Conservation (phyloP, 345 rosid species). For the Viola odorata region DNA sequence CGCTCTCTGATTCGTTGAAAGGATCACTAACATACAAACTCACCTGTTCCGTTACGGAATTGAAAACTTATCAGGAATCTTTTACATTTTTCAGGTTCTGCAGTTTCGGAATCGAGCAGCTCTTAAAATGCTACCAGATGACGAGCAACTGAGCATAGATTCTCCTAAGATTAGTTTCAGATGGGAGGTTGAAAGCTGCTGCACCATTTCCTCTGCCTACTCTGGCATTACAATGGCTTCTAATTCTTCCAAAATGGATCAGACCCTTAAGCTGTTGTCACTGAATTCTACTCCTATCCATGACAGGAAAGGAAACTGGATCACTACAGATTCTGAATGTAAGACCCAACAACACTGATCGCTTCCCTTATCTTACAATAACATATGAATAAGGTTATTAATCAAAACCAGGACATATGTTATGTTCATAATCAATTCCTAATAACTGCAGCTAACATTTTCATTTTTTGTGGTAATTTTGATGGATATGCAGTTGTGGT, state of each 20-base stretch:
- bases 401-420: no score
- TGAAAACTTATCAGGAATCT: no score
- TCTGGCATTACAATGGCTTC: slow-evolving; percentile 51
- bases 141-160: slow-evolving; percentile 43
- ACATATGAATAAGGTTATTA: no score
- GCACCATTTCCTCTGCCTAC: slow-evolving; percentile 40
- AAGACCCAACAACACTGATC: slow-evolving; percentile 8
- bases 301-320: slow-evolving; percentile 72
- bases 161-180: slow-evolving; percentile 68
- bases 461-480: not conserved
- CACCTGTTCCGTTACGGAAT: no score
- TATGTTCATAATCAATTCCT: no score
- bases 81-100: slow-evolving; percentile 31
- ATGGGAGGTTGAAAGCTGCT: slow-evolving; percentile 73
- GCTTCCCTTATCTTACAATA: not conserved
- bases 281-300: slow-evolving; percentile 38
- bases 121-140: slow-evolving; percentile 44
- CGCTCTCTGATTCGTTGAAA: not conserved
- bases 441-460: no score
- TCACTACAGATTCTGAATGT: slow-evolving; percentile 92
- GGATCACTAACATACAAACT: no score
- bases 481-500: slow-evolving; percentile 59
- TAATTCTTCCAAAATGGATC: slow-evolving; percentile 28
- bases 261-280: slow-evolving; percentile 25
- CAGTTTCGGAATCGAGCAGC: slow-evolving; percentile 40